phyloP scores from a whole-genome alignment of 139 green algal genomes.

The Raphidocelis subcapitata region DNA sequence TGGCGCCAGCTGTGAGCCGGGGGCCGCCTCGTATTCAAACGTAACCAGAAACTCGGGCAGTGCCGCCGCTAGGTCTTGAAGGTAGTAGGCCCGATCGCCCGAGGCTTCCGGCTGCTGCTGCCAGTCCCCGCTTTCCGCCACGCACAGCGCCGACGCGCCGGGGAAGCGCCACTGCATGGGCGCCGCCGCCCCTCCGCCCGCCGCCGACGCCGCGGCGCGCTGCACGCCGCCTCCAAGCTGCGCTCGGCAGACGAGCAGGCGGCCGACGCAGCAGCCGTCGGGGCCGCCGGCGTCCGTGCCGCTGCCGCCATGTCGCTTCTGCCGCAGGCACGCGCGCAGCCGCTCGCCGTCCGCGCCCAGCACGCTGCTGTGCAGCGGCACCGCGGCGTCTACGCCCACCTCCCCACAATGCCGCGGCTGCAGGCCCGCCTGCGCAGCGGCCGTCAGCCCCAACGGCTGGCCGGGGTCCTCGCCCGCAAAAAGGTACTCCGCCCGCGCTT shows the following conservation, averaged over 20 bases:
- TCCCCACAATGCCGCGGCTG: not conserved
- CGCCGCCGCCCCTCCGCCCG: not conserved
- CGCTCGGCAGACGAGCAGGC: constrained; percentile 46
- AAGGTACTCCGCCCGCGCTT: constrained; percentile 76
- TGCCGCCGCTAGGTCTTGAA: constrained; percentile 58
- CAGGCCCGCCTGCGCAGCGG: constrained; percentile 53
- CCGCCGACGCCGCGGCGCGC: constrained; percentile 28
- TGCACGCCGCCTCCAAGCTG: constrained; percentile 38
- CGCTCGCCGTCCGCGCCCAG: constrained; percentile 33
- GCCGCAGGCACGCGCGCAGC: not conserved
- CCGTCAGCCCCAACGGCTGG: constrained; percentile 40
- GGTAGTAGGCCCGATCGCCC: constrained; percentile 36
- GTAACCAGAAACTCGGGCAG: constrained; percentile 79
- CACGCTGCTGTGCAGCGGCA: constrained; percentile 49
- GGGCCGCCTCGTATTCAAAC: constrained; percentile 44
- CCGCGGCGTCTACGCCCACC: constrained; percentile 48
- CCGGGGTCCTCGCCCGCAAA: constrained; percentile 53
- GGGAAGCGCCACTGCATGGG: not conserved
- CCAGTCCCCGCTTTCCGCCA: not conserved
- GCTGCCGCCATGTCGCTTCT: not conserved
- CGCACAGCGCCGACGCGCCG: not conserved
- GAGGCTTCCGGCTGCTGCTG: constrained; percentile 3
- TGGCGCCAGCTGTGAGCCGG: constrained; percentile 9
- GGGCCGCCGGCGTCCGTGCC: not conserved
- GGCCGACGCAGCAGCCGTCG: not conserved